Conservation (phyloP, 495 filamentous ascomycete species). For the Penicillium psychrofluorescens region DNA sequence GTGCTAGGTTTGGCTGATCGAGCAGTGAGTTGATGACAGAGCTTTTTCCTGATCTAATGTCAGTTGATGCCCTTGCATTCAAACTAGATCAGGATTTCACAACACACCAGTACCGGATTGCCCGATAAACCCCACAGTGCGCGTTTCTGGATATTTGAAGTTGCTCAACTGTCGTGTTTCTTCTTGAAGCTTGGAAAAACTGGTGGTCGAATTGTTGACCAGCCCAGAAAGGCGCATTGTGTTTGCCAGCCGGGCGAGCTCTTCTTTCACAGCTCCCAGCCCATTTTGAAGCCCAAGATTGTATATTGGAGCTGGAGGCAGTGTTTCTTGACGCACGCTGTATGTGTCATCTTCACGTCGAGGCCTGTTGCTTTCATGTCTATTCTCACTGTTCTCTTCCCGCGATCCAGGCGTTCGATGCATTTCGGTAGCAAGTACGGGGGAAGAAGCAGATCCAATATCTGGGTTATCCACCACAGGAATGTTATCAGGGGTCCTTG, state of each 20-base stretch:
- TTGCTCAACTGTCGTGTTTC: conserved; percentile 2
- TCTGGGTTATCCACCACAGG: too few species aligned
- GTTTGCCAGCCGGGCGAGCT: conserved; percentile 5
- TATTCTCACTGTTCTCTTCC: too few species aligned
- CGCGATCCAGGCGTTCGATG: neutral
- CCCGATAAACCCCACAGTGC: conserved; percentile 19
- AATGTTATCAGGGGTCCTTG: neutral
- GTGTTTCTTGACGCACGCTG: conserved; percentile 8
- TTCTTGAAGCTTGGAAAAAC: neutral
- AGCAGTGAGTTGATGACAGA: conserved; percentile 27
- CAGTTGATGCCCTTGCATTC: neutral
- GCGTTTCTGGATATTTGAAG: conserved; percentile 14
- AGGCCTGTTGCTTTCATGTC: neutral
- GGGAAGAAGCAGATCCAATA: too few species aligned
- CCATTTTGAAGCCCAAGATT: conserved; percentile 8
- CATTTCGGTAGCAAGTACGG: too few species aligned
- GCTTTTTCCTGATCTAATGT: conserved; percentile 20
- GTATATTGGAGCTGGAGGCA: conserved; percentile 12
- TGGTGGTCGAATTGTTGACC: conserved; percentile 1
- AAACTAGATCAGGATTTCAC: neutral
- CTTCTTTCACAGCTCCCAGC: conserved; percentile 8
- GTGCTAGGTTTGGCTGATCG: conserved; percentile 13
- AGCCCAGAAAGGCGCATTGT: conserved; percentile 2
- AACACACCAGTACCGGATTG: conserved; percentile 11
- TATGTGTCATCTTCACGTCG: neutral